Conservation (phyloP, 139 green algal genomes). For the Closterium sp. region DNA sequence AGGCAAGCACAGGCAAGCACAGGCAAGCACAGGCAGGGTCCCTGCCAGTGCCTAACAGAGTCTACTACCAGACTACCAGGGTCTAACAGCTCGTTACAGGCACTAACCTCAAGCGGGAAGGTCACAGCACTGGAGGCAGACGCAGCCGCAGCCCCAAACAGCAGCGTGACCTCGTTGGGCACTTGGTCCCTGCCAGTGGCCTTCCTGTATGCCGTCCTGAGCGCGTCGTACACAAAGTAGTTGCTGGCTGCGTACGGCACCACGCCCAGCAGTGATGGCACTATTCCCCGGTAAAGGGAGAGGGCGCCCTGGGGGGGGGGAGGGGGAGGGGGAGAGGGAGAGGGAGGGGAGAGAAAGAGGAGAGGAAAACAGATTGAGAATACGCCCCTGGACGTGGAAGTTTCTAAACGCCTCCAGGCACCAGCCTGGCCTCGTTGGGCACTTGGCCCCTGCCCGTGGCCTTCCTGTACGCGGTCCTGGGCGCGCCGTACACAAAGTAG, state of each 20-base stretch:
- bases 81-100: no score
- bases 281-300: slow-evolving; percentile 11
- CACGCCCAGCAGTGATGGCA: slow-evolving; percentile 8
- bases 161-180: background rate
- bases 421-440: background rate
- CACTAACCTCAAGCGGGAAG: slow-evolving; percentile 30
- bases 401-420: slow-evolving; percentile 22
- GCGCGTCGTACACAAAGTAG: slow-evolving; percentile 35
- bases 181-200: slow-evolving; percentile 11
- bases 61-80: no score
- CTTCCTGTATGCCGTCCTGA: slow-evolving; percentile 13
- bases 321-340: background rate
- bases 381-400: no score
- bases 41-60: no score
- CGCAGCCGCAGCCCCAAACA: slow-evolving; percentile 10
- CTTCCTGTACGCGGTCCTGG: slow-evolving; percentile 14
- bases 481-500: slow-evolving; percentile 33
- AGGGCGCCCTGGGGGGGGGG: background rate
- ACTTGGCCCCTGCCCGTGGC: slow-evolving; percentile 8
- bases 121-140: slow-evolving; percentile 5
- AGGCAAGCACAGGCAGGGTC: no score
- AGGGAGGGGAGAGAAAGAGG: background rate
- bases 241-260: slow-evolving; percentile 34
- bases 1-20: no score
- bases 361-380: background rate